Base-by-base conservation (phyloP, 805 yeast species). In the Ogataea trehalophila region DNA sequence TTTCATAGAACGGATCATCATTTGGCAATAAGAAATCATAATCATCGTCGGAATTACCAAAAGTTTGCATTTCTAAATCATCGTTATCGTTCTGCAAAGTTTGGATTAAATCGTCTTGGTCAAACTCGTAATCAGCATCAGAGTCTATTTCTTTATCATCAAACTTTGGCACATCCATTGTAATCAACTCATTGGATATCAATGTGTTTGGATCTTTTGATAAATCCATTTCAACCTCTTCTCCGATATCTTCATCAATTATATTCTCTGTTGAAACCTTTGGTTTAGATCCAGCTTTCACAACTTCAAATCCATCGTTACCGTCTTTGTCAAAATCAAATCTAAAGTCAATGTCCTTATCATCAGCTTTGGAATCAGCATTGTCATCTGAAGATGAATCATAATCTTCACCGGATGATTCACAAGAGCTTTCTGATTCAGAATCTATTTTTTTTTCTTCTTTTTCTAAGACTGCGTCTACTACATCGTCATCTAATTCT, bases 101-200 rank as follows among this genome's bases (percentile, higher is more conserved):
- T 44, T 62, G 66, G 35, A 74, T 66, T 41, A 72, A 64, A 48
- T 73, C 77, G 47, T 76, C 76, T 41, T 74, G 71, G 51, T 68
- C 83, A 49, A 77, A 73, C 54, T 77, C 83, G 55, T 83, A 81
- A 57, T 82, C 91, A 11, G 80, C 88, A 47, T 81, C 89, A 0
- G 85, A 78, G 46, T 68, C 63, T 11, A 66, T 49, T 17, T 67
- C 72, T 26, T 61, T 58, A 23, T 76, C 81, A 41, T 72, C 71
- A 49, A 79, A 65, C 51, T 72, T 75, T 15, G 83, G 84, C 4
- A 77, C 83, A 48, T 68, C 76, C 47, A 76, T 61, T 37, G 47
- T 68, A 60, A 58, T 51, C 38, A 58, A 56, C 42, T 55, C 65
- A 23, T 54, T 59, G 6, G 42, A 41, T 15, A 52, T 44, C 17